Evolutionary conservation across 139 green algal genomes (phyloP).

Genomic region (Edaphochlamys debaryana): DNA sequence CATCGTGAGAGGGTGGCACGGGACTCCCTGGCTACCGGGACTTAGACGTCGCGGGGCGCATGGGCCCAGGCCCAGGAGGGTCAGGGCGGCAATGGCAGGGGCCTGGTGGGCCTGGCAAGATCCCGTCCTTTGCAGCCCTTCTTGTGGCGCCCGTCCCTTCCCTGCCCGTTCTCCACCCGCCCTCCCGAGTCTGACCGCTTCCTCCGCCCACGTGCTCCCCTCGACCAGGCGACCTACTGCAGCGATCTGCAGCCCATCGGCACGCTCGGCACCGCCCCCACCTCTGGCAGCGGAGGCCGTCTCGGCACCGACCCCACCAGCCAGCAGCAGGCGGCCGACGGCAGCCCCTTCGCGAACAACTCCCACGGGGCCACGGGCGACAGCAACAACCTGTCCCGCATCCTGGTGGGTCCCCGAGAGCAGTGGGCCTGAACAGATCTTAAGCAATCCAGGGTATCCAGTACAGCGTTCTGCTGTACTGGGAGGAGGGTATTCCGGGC

Average conservation of each 20-base stretch:
- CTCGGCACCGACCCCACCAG: not conserved
- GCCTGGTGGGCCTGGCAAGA: no score
- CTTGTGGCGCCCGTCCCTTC: no score
- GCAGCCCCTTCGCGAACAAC: no score
- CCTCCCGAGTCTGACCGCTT: no score
- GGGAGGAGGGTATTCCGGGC: not conserved
- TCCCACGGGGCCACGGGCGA: not conserved
- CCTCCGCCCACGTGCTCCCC: no score
- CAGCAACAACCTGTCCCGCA: not conserved
- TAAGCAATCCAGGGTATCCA: not conserved
- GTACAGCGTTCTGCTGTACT: not conserved
- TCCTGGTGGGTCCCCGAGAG: not conserved
- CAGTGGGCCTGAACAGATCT: no score
- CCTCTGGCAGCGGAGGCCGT: not conserved
- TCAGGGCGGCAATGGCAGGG: no score
- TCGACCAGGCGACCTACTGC: slow-evolving; percentile 27
- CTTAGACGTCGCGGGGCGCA: no score
- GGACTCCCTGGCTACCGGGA: no score
- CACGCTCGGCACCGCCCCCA: not conserved
- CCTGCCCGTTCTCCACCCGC: no score
- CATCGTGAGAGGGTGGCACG: not conserved
- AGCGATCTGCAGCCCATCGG: slow-evolving; percentile 20
- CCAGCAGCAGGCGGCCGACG: not conserved
- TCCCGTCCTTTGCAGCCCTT: no score
- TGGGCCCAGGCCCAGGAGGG: no score